Evolutionary conservation across 495 filamentous ascomycete species (phyloP).

Genomic region (Neurospora sp.): DNA sequence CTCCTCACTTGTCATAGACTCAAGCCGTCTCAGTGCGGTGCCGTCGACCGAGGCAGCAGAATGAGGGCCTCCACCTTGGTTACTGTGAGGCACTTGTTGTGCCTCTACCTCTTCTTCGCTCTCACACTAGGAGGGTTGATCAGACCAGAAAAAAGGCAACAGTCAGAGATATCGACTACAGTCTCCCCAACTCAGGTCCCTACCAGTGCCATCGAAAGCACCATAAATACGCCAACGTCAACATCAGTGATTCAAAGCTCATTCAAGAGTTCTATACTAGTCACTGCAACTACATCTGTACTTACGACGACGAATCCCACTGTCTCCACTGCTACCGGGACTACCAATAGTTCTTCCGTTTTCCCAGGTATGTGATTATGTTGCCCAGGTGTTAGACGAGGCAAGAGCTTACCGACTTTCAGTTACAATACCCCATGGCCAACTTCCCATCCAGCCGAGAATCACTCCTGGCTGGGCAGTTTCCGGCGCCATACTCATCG

Average conservation of each 20-base stretch:
- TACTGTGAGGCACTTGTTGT: constrained; percentile 15
- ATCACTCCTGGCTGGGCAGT: constrained; percentile 76
- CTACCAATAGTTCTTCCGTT: background rate
- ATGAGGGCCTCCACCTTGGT: background rate
- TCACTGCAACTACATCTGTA: background rate
- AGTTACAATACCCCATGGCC: constrained; percentile 31
- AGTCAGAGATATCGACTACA: constrained; percentile 12
- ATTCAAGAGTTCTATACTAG: background rate
- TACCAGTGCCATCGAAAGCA: background rate
- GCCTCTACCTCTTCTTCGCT: constrained; percentile 14
- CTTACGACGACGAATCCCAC: background rate
- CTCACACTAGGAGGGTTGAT: constrained; percentile 6
- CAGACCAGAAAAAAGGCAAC: constrained; percentile 5
- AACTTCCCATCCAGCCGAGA: constrained; percentile 60
- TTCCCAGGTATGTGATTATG: background rate
- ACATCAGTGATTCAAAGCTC: background rate
- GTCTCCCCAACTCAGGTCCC: background rate
- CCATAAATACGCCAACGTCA: background rate
- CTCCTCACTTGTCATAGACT: background rate
- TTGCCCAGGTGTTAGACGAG: background rate
- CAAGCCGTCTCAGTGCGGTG: background rate
- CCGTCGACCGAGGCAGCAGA: background rate
- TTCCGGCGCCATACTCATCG: constrained; percentile 64
- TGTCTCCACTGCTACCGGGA: background rate
- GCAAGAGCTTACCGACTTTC: background rate